Conservation (phyloP, 1,139 yeast genomes). For the Spathaspora jeffriesii region DNA sequence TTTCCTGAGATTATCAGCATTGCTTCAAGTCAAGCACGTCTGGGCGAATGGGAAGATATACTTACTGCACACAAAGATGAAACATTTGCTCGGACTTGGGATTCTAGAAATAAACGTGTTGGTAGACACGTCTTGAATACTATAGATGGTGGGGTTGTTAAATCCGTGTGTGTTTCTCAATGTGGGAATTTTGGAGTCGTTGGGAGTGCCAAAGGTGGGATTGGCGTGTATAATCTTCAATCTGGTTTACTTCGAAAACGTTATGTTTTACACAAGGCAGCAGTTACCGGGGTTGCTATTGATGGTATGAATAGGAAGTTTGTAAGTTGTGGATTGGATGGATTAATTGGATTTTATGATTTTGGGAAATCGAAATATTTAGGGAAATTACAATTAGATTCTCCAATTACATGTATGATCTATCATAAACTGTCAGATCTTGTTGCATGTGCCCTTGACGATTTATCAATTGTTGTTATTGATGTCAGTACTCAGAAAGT, state of each 20-base stretch:
- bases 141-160: conserved; percentile 80
- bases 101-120: conserved; percentile 75
- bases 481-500: conserved; percentile 81
- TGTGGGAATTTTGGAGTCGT: conserved; percentile 96
- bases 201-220: conserved; percentile 91
- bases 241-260: conserved; percentile 78
- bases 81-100: conserved; percentile 90
- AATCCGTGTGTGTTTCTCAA: conserved; percentile 76
- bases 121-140: conserved; percentile 75
- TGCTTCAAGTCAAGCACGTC: conserved; percentile 75
- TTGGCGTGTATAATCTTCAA: conserved; percentile 87
- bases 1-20: conserved; percentile 77
- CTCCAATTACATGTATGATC: conserved; percentile 77
- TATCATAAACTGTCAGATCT: conserved; percentile 84
- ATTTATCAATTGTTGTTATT: conserved; percentile 77
- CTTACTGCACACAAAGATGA: conserved; percentile 91
- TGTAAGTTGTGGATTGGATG: conserved; percentile 90
- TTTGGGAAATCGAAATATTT: conserved; percentile 71
- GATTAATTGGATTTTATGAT: conserved; percentile 84
- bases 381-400: conserved; percentile 67
- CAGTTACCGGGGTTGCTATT: conserved; percentile 82
- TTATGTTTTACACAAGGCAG: conserved; percentile 65
- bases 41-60: conserved; percentile 94
- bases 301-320: conserved; percentile 89
- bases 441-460: conserved; percentile 84